Base-by-base conservation (phyloP, 2,329 filamentous ascomycete species). In the Alternaria arborescens region DNA sequence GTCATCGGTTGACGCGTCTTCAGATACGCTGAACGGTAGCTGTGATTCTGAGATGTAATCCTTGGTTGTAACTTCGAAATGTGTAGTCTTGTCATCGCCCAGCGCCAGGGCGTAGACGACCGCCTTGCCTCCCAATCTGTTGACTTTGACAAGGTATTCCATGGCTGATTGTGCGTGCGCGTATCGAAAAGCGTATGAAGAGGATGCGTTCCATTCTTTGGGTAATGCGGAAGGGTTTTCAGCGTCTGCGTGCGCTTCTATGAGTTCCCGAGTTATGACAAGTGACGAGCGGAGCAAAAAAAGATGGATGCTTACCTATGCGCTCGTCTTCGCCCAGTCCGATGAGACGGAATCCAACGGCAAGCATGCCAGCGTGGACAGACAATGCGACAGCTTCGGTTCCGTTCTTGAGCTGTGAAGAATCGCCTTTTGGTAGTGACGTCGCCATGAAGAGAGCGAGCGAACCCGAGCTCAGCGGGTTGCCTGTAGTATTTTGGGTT, bases 341-440 rank as follows among this genome's bases (percentile, higher is more conserved):
- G 18, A 93, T 80, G 3, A 98, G 84, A 54, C 89, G 86, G 77
- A 97, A 98, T 65, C 89, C 91, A 3, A 94, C 87, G 8, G 89
- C 89, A 24, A 87, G 77, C 88, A 98, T 91, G 71, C 89, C 93
- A 4, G 92, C 91, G 78, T 99, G 94, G 20, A 89, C 84, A 64
- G 96, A 89, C 24, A 98, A 86, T 16, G 92, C 93, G 62, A 97
- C 83, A 48, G 91, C 92, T 80, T 98, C 94, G 76, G 91, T 92
- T 0, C 90, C 86, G 59, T 86, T 89, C 67, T 89, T 88, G 30
- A 94, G 70, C 66, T 81, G 76, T 44, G 80, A 75, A 1, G 70
- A 71, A 11, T 72, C 67, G 38, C 76, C 69, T 60, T 73, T 73
- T 1, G 82, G 80, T 44, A 84, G 70, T 40, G 80, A 81, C 30